phyloP scores from a whole-genome alignment of 495 filamentous ascomycete genomes.

The Entonaema liquescens region DNA sequence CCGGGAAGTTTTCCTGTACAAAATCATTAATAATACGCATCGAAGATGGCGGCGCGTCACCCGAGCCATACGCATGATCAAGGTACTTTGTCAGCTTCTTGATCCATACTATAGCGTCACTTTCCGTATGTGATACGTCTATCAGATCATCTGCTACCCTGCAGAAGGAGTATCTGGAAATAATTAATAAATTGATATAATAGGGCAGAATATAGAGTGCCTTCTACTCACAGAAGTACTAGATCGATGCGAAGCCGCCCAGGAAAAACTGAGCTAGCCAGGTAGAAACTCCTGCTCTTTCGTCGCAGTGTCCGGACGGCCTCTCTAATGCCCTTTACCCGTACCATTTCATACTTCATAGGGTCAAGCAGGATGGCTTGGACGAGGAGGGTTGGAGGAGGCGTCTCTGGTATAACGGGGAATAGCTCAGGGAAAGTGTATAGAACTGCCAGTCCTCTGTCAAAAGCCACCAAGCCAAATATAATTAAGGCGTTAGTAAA shows the following conservation, averaged over 20 bases:
- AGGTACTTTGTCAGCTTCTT: slow-evolving; percentile 61
- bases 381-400: slow-evolving; percentile 57
- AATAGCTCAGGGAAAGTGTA: slow-evolving; percentile 63
- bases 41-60: background rate
- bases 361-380: slow-evolving; percentile 55
- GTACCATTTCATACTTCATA: slow-evolving; percentile 56
- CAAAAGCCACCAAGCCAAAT: slow-evolving; percentile 69
- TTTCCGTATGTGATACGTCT: slow-evolving; percentile 60
- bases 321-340: slow-evolving; percentile 63
- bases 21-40: slow-evolving; percentile 41
- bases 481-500: slow-evolving; percentile 70
- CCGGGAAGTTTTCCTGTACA: slow-evolving; percentile 57
- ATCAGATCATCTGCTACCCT: slow-evolving; percentile 75
- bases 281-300: slow-evolving; percentile 74
- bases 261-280: slow-evolving; percentile 70
- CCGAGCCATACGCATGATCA: slow-evolving; percentile 49
- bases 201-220: background rate
- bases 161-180: slow-evolving; percentile 70
- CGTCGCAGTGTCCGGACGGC: slow-evolving; percentile 60
- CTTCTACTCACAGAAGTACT: slow-evolving; percentile 59
- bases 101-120: slow-evolving; percentile 61
- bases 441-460: slow-evolving; percentile 67
- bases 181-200: slow-evolving; percentile 39
- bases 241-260: slow-evolving; percentile 72
- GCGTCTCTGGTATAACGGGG: slow-evolving; percentile 48